Evolutionary conservation across 176 grass and related monocot genomes (phyloP), one percentile per base, ranked within the genome.

Genomic region (Tillandsia fasciculata): DNA sequence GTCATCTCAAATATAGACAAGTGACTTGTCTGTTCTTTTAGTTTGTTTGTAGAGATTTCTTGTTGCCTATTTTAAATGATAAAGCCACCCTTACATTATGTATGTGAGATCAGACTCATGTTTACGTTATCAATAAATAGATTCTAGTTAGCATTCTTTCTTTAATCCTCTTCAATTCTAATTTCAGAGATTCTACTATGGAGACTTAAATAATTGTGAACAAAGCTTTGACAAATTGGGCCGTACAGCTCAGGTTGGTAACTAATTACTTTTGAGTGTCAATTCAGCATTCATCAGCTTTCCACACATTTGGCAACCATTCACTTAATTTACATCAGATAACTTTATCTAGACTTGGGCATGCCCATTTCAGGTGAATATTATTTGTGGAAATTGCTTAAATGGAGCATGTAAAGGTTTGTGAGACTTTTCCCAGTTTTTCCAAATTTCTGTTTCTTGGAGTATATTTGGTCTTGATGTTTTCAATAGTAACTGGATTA

Each of bases 141-240:
- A 18, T 20, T n/a, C 20, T 17, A 9, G 3, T 75, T 52, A 54
- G 3, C 53, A 59, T 72, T 54, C 48, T 22, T 50, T 63, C 50
- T 69, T 73, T 83, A 49, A 65, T 71, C 68, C 48, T 66, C 22
- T 11, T 42, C 10, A 67, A 18, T 58, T 27, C 14, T 64, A n/a
- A 76, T 67, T 66, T 78, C 65, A 96, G 93, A 84, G 65, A 80
- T 90, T 92, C 53, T 82, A 85, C 48, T 72, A 82, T 74, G 93
- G 93, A 69, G 93, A 96, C 74, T 84, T 97, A 78, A 49, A 63
- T 47, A 80, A 92, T 67, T 97, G 89, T 64, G 93, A 97, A 78
- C 65, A 51, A 48, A 92, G 81, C 56, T 90, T 81, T 71, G 51
- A 92, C 68, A 74, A 75, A 81, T 83, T 97, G 93, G 93, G 93